Percentiles rank a stretch among this genome's conserved stretches.
Evolutionary conservation across 768 basidiomycete species (phyloP).

Genomic region (Calocera cornea): DNA sequence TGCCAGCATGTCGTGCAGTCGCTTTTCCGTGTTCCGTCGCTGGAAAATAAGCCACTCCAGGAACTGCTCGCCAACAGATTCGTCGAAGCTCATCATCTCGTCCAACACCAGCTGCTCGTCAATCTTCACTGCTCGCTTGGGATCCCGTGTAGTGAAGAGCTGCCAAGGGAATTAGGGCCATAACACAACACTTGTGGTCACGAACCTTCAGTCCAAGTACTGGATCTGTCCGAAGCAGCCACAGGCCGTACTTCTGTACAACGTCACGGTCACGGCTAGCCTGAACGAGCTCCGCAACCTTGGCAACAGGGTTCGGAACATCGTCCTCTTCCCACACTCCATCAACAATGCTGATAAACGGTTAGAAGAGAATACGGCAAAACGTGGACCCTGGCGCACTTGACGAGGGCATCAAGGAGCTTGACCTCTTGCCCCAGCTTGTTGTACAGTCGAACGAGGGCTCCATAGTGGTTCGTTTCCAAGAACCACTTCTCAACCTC

Average conservation of each 20-base stretch:
- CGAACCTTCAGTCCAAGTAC: slow-evolving; percentile 58
- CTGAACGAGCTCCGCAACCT: slow-evolving; percentile 44
- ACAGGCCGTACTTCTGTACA: slow-evolving; percentile 63
- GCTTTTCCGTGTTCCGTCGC: slow-evolving; percentile 34
- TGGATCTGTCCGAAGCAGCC: slow-evolving; percentile 58
- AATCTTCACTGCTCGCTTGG: slow-evolving; percentile 43
- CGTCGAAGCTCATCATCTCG: slow-evolving; percentile 42
- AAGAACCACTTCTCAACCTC: slow-evolving; percentile 52
- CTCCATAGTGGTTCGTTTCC: slow-evolving; percentile 40
- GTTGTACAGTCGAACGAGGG: slow-evolving; percentile 48
- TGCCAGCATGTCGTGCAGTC: background rate
- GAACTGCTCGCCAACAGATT: slow-evolving; percentile 52
- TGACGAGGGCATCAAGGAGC: slow-evolving; percentile 52
- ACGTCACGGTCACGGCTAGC: slow-evolving; percentile 46
- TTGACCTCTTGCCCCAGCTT: slow-evolving; percentile 44
- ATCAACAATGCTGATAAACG: slow-evolving; percentile 42
- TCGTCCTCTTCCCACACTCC: slow-evolving; percentile 50
- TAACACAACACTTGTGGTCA: background rate
- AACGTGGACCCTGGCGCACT: slow-evolving; percentile 31
- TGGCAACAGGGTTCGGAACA: slow-evolving; percentile 46
- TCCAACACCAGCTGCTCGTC: slow-evolving; percentile 48
- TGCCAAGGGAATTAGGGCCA: slow-evolving; percentile 18
- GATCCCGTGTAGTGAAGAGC: slow-evolving; percentile 47
- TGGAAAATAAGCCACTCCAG: slow-evolving; percentile 70
- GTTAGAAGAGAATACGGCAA: background rate